A percentile compares a stretch with the other conserved stretches of the same genome.
Conservation (phyloP, 2,329 filamentous ascomycete genomes). For the Corynespora cassiicola region DNA sequence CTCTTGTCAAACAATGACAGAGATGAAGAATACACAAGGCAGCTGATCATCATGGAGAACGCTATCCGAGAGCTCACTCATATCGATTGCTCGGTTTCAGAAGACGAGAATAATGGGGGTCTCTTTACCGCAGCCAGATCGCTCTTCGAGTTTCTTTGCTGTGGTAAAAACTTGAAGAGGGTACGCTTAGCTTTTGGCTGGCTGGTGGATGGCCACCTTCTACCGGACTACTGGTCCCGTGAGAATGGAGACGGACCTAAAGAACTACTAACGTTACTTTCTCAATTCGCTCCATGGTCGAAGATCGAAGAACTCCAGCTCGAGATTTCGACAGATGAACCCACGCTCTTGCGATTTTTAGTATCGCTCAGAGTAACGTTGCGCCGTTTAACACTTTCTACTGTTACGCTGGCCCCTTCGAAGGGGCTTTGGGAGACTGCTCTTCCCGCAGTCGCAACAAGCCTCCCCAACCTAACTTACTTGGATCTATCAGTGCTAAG, state of each 20-base stretch:
- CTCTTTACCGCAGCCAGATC: background rate
- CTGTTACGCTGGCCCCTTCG: background rate
- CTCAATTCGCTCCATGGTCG: slow-evolving; percentile 1
- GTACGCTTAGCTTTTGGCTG: no score
- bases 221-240: no score
- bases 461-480: no score
- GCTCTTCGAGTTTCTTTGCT: slow-evolving; percentile 2
- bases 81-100: slow-evolving; percentile 2
- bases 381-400: background rate
- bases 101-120: slow-evolving; percentile 1
- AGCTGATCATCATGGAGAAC: background rate
- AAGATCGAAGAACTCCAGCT: slow-evolving; percentile 1
- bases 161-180: background rate
- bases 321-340: slow-evolving; percentile 1
- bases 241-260: background rate
- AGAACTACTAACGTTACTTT: background rate
- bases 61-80: background rate
- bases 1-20: no score
- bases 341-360: slow-evolving; percentile 1
- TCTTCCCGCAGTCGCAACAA: background rate
- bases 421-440: slow-evolving; percentile 1
- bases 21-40: slow-evolving; percentile 1
- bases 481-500: no score
- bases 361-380: background rate
- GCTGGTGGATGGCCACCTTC: no score